A percentile compares a stretch with the other conserved stretches of the same genome.
Conservation (phyloP, 495 filamentous ascomycete genomes). For the Ascobolus immersus region DNA sequence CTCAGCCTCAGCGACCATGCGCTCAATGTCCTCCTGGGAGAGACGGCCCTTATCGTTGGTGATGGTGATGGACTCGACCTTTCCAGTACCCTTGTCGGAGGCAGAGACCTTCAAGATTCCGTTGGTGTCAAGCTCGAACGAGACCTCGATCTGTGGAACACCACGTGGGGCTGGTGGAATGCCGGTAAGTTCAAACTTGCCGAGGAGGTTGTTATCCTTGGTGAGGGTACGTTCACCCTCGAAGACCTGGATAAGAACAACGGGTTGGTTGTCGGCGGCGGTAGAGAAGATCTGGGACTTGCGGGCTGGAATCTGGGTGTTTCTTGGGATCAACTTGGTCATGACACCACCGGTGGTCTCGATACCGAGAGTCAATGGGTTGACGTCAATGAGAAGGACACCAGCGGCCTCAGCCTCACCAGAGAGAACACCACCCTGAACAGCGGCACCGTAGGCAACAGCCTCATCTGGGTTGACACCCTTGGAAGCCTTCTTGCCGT, state of each 20-base stretch:
- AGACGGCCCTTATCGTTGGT: slow-evolving; percentile 97
- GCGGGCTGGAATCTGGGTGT: slow-evolving; percentile 84
- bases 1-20: slow-evolving; percentile 92
- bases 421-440: slow-evolving; percentile 86
- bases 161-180: slow-evolving; percentile 87
- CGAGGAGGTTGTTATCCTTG: slow-evolving; percentile 87
- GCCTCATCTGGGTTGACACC: slow-evolving; percentile 97
- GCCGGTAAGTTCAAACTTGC: slow-evolving; percentile 91
- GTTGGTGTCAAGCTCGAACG: slow-evolving; percentile 92
- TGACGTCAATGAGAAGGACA: slow-evolving; percentile 90
- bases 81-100: slow-evolving; percentile 89
- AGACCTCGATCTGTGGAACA: slow-evolving; percentile 93
- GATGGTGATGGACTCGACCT: slow-evolving; percentile 87
- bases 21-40: slow-evolving; percentile 87
- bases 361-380: slow-evolving; percentile 92
- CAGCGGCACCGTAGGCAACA: slow-evolving; percentile 88
- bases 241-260: slow-evolving; percentile 89
- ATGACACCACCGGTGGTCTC: slow-evolving; percentile 96
- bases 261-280: slow-evolving; percentile 91
- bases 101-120: slow-evolving; percentile 91
- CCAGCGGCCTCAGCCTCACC: slow-evolving; percentile 54
- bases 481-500: slow-evolving; percentile 87
- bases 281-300: slow-evolving; percentile 98
- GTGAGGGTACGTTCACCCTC: slow-evolving; percentile 93
- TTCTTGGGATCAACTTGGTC: slow-evolving; percentile 89